These are phyloP conservation scores for Beauveria australis DNA, from an alignment of 2,329 filamentous ascomycete genomes.

Conservation along the genomic window DNA sequence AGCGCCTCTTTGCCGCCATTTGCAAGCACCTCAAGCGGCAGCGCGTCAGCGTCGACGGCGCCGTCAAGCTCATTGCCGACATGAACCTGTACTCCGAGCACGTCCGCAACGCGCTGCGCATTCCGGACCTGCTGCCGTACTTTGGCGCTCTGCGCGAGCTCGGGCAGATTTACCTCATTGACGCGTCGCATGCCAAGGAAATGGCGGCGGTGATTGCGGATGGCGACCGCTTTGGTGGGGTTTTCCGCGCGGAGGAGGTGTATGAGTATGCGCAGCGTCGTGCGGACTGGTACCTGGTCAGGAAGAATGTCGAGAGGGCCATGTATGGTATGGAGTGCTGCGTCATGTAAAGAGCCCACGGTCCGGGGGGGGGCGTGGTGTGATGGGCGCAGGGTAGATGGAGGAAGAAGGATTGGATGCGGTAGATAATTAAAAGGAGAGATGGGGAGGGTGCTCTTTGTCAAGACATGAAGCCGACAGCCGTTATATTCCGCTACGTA, in stretches of 20 bases:
- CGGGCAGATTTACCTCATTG: constrained; percentile 91
- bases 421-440: not conserved
- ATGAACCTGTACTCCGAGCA: constrained; percentile 91
- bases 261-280: constrained; percentile 93
- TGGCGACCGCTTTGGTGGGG: constrained; percentile 77
- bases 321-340: constrained; percentile 93
- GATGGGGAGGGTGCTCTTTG: not conserved
- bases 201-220: constrained; percentile 94
- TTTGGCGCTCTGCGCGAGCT: constrained; percentile 88
- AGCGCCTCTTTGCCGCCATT: constrained; percentile 81
- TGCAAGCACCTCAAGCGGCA: constrained; percentile 98
- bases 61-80: constrained; percentile 89
- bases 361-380: constrained; percentile 17
- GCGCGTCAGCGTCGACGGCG: constrained; percentile 80
- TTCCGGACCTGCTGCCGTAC: constrained; percentile 77
- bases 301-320: constrained; percentile 80
- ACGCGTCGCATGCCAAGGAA: constrained; percentile 76
- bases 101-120: constrained; percentile 64
- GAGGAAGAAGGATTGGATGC: not conserved
- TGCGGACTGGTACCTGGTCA: constrained; percentile 91
- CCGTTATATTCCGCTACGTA: not conserved
- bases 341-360: constrained; percentile 54
- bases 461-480: not conserved
- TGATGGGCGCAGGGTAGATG: not conserved
- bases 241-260: constrained; percentile 92